Evolutionary conservation across 106 monocot genomes (phyloP).

Genomic region (Xerophyta viscosa): DNA sequence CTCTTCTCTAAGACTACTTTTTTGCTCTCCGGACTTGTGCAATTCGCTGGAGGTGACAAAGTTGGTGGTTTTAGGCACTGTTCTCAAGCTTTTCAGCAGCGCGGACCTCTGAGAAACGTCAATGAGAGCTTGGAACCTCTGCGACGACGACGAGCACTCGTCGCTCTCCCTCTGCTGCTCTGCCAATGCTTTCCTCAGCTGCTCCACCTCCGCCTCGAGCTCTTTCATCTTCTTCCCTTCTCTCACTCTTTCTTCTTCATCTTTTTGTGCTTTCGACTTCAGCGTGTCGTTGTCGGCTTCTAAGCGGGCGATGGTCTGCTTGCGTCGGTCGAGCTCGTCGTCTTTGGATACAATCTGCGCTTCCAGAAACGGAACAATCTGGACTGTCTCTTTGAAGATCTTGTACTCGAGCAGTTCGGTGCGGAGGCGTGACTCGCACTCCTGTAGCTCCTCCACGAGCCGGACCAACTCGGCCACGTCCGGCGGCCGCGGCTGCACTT

Average conservation of each 20-base stretch:
- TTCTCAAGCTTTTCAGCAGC: conserved; percentile 13
- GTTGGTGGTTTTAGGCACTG: conserved; percentile 14
- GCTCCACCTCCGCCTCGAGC: conserved; percentile 42
- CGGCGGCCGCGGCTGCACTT: conserved; percentile 62
- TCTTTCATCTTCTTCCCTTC: conserved; percentile 38
- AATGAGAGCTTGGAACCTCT: conserved; percentile 29
- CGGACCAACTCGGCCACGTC: conserved; percentile 63
- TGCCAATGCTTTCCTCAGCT: conserved; percentile 20
- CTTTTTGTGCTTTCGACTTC: neutral
- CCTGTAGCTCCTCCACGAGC: conserved; percentile 80
- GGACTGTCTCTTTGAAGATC: conserved; percentile 75
- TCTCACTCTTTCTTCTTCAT: conserved; percentile 24
- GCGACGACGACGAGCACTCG: conserved; percentile 21
- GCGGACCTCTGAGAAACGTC: conserved; percentile 27
- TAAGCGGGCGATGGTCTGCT: conserved; percentile 14
- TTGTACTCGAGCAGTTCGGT: conserved; percentile 92
- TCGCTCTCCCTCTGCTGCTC: conserved; percentile 16
- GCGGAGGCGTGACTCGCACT: conserved; percentile 66
- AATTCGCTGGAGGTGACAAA: conserved; percentile 3
- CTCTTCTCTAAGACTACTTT: conserved; percentile 15
- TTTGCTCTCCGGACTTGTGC: conserved; percentile 2
- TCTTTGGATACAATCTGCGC: conserved; percentile 38
- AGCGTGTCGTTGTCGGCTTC: conserved; percentile 58
- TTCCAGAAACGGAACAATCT: conserved; percentile 88
- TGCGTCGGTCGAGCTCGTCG: conserved; percentile 39